Evolutionary conservation across 1,284 basidiomycete species (phyloP), one percentile per base, ranked within the genome.

Genomic region (Marasmius fiardii): DNA sequence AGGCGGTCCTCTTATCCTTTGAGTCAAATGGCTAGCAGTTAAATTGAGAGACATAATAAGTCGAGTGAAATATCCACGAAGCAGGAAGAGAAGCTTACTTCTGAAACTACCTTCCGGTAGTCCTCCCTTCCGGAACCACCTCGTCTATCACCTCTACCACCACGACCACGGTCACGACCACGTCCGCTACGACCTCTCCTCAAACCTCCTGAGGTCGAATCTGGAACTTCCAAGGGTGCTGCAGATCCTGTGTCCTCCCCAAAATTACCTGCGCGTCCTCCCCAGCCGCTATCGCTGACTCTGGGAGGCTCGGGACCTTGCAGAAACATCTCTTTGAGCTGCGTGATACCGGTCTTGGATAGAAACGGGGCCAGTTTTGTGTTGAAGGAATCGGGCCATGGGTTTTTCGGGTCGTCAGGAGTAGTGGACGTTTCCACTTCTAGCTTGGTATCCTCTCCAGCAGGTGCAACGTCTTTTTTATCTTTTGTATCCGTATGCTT

Each of bases 1-100:
- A 80, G 4, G 82, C 82, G 1, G 92, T 93, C 26, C 96, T 83
- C 8, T 82, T 83, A 26, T 84, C 80, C 71, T 98, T 98, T 21
- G 86, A 88, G 23, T 79, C 69, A 43, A 99, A 93, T 8, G 90
- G 85, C 90, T 96, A 31, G 69, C 53, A 52, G n/a, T 47, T 59
- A 50, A 55, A 61, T 35, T 39, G 55, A n/a, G n/a, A n/a, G n/a
- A n/a, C n/a, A n/a, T n/a, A n/a, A 50, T 45, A 45, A 43, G 34
- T 20, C 37, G 20, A 11, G 44, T 3, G 21, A 24, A 44, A 37
- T 18, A 26, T 26, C 33, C 45, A 23, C 7, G 20, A 21, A 50
- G 23, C 21, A 47, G 20, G 47, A 55, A 53, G 49, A 61, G 54
- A 81, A 82, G 65, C 65, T 31, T 31, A 93, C 92, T 71, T 93